Evolutionary conservation across 768 basidiomycete genomes (phyloP).

Genomic region (Piloderma croceum): DNA sequence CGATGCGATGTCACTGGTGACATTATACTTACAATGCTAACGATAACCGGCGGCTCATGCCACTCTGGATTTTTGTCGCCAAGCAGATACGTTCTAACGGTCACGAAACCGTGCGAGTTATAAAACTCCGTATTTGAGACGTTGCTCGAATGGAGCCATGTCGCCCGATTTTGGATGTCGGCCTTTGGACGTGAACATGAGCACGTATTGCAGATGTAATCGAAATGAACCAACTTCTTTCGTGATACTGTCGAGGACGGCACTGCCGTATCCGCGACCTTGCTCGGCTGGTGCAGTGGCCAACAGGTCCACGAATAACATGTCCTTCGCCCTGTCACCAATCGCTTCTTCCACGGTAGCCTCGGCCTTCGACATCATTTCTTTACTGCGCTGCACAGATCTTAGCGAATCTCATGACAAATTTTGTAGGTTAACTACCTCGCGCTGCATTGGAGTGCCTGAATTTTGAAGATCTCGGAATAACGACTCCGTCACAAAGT

Average conservation of each 20-base stretch:
- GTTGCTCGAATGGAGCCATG: conserved; percentile 27
- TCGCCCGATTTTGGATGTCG: conserved; percentile 20
- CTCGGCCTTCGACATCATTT: conserved; percentile 17
- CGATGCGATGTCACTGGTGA: not conserved
- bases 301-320: conserved; percentile 26
- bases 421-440: not conserved
- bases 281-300: conserved; percentile 24
- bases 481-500: not conserved
- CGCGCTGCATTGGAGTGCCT: no score
- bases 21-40: conserved; percentile 22
- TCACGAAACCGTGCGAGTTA: conserved; percentile 18
- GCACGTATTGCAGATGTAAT: not conserved
- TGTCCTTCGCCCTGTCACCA: conserved; percentile 21
- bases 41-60: conserved; percentile 22
- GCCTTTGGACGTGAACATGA: conserved; percentile 15
- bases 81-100: conserved; percentile 17
- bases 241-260: conserved; percentile 22
- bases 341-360: conserved; percentile 17
- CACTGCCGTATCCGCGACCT: conserved; percentile 26
- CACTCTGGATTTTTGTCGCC: conserved; percentile 29
- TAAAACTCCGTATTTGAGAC: conserved; percentile 20
- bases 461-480: no score
- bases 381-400: conserved; percentile 14
- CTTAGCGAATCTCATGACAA: not conserved
- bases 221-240: conserved; percentile 17